Evolutionary conservation across 2,329 filamentous ascomycete species (phyloP).

Genomic region (Clarireedia monteithiana): DNA sequence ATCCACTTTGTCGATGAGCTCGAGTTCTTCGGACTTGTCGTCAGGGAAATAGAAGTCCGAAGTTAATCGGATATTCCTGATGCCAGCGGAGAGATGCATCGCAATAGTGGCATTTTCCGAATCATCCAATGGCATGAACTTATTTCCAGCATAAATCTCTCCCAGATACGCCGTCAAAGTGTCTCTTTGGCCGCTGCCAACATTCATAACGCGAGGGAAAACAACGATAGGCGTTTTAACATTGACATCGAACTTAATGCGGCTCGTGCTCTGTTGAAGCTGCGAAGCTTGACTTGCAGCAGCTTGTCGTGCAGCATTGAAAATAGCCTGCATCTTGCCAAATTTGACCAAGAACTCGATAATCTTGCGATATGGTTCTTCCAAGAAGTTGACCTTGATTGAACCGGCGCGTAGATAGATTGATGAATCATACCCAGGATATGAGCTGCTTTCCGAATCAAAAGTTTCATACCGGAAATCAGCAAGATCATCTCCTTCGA

Average conservation of each 20-base stretch:
- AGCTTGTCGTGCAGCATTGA: constrained; percentile 92
- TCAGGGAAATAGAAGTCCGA: constrained; percentile 79
- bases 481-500: constrained; percentile 89
- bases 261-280: constrained; percentile 81
- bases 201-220: constrained; percentile 72
- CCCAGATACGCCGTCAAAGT: constrained; percentile 87
- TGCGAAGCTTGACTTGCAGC: constrained; percentile 90
- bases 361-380: constrained; percentile 96
- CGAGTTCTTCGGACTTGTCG: constrained; percentile 70
- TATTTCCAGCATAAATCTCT: constrained; percentile 95
- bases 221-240: constrained; percentile 94
- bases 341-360: constrained; percentile 98
- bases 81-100: constrained; percentile 85
- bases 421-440: constrained; percentile 92
- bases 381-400: constrained; percentile 92
- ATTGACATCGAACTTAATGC: constrained; percentile 88
- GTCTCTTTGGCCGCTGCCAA: constrained; percentile 66
- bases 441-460: constrained; percentile 60
- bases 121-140: constrained; percentile 79
- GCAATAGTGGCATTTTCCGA: constrained; percentile 64
- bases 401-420: constrained; percentile 87
- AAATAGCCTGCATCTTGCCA: constrained; percentile 98
- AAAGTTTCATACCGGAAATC: constrained; percentile 98
- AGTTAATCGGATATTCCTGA: constrained; percentile 84
- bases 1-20: constrained; percentile 96